Conservation (phyloP, 192 early-diverging fungal species). For the Dissophora globulifera region DNA sequence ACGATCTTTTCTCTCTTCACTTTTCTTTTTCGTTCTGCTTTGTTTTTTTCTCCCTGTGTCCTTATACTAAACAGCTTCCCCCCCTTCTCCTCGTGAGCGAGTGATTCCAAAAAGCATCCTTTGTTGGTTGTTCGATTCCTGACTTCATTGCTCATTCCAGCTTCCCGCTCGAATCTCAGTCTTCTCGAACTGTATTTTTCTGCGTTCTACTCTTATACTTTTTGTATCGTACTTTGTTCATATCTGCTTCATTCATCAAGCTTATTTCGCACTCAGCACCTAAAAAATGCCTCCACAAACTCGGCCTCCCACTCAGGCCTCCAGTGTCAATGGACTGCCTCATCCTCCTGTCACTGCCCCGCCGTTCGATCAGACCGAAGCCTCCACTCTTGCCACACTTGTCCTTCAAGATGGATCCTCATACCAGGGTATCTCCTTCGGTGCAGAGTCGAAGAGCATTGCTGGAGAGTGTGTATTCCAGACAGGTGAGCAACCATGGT, state of each 20-base stretch:
- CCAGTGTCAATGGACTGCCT: constrained; percentile 13
- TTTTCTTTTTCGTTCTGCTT: constrained; percentile 35
- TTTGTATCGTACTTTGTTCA: constrained; percentile 4
- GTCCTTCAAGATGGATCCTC: constrained; percentile 87
- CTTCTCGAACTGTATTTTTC: constrained; percentile 13
- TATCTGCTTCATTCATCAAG: constrained; percentile 9
- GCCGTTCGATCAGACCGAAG: constrained; percentile 44
- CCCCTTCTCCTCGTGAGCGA: neutral
- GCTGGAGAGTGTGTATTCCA: constrained; percentile 99
- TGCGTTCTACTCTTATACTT: constrained; percentile 17
- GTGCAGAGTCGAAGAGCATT: constrained; percentile 83
- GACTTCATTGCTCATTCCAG: neutral
- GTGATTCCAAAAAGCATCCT: constrained; percentile 13
- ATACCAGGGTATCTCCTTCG: constrained; percentile 94
- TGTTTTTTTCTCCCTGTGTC: constrained; percentile 27
- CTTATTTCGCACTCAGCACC: no score
- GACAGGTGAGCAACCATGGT: constrained; percentile 78
- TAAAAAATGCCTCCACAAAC: constrained; percentile 37
- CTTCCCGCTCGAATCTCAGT: constrained; percentile 4
- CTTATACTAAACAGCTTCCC: constrained; percentile 17
- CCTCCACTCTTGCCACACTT: constrained; percentile 72
- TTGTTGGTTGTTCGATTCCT: constrained; percentile 6
- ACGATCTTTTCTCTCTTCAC: constrained; percentile 37
- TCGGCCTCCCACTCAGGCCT: constrained; percentile 3
- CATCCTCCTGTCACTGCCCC: constrained; percentile 47